These are phyloP conservation scores for Peronospora farinosa DNA, from an alignment of 352 stramenopile genomes.

Conservation along the genomic window DNA sequence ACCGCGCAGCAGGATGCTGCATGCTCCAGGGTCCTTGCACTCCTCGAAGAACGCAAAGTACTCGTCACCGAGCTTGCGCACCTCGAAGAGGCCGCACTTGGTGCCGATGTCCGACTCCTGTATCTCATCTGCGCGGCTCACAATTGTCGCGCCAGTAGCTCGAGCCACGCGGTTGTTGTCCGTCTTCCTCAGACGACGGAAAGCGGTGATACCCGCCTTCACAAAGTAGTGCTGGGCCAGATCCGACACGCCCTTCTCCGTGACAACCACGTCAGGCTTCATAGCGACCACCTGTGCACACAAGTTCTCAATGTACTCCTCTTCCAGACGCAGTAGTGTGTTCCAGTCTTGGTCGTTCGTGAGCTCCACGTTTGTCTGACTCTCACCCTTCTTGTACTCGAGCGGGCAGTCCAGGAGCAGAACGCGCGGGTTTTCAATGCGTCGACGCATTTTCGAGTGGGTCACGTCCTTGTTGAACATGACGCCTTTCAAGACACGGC, in stretches of 20 bases:
- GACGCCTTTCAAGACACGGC: conserved; percentile 93
- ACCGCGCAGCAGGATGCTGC: conserved; percentile 96
- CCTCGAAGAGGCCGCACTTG: conserved; percentile 98
- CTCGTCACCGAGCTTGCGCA: conserved; percentile 87
- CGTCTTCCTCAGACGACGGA: conserved; percentile 97
- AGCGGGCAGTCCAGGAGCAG: conserved; percentile 97
- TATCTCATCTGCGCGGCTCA: conserved; percentile 97
- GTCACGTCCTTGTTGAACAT: conserved; percentile 99
- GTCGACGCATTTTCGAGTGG: conserved; percentile 98
- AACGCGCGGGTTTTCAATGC: conserved; percentile 98
- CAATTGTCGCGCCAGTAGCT: conserved; percentile 96
- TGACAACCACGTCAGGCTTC: conserved; percentile 99
- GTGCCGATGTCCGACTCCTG: conserved; percentile 98
- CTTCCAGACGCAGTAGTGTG: conserved; percentile 96
- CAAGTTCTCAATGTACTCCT: conserved; percentile 99
- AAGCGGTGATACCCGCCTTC: conserved; percentile 98
- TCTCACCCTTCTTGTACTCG: conserved; percentile 99
- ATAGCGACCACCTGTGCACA: conserved; percentile 98
- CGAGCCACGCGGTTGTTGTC: conserved; percentile 99
- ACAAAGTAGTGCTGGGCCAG: conserved; percentile 99
- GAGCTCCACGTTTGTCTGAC: conserved; percentile 96
- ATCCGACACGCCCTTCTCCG: conserved; percentile 99
- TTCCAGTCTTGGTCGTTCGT: conserved; percentile 98
- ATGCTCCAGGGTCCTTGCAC: conserved; percentile 97
- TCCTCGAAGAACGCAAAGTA: conserved; percentile 99